Percentiles rank a stretch among this genome's conserved stretches.
These are phyloP conservation scores for Verticillium zaregamsianum DNA, from an alignment of 2,329 filamentous ascomycete genomes.

Conservation along the genomic window DNA sequence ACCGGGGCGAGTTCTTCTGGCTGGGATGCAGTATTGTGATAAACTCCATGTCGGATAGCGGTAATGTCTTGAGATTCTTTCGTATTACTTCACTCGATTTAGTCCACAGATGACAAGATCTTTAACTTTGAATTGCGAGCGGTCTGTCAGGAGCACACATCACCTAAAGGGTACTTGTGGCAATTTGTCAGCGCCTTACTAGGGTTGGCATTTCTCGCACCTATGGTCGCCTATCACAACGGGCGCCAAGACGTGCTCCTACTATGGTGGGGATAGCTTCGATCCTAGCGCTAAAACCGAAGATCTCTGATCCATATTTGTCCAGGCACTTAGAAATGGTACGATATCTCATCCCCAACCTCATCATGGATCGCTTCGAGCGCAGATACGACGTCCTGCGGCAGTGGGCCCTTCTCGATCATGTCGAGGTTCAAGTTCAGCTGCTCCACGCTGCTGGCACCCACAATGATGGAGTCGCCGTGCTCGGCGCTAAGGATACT, in stretches of 20 bases:
- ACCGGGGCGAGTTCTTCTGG: slow-evolving; percentile 1
- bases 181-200: slow-evolving; percentile 3
- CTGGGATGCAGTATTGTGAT: slow-evolving; percentile 2
- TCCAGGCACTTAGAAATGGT: slow-evolving; percentile 2
- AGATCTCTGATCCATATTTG: too few relatives aligned
- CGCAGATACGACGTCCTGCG: slow-evolving; percentile 25
- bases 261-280: not conserved
- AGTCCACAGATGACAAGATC: too few relatives aligned
- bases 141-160: too few relatives aligned
- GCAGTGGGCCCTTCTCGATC: slow-evolving; percentile 35
- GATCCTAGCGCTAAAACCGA: not conserved
- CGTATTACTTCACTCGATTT: too few relatives aligned
- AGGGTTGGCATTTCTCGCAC: not conserved
- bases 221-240: too few relatives aligned
- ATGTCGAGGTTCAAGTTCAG: slow-evolving; percentile 27
- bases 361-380: slow-evolving; percentile 13
- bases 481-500: slow-evolving; percentile 21
- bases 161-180: not conserved
- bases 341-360: not conserved
- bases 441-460: slow-evolving; percentile 28
- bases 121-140: too few relatives aligned
- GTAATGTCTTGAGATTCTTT: not conserved
- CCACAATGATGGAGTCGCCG: slow-evolving; percentile 32
- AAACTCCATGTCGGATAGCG: not conserved
- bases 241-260: slow-evolving; percentile 4